Conservation (phyloP, 163 green algal genomes). For the Scenedesmus sp. region DNA sequence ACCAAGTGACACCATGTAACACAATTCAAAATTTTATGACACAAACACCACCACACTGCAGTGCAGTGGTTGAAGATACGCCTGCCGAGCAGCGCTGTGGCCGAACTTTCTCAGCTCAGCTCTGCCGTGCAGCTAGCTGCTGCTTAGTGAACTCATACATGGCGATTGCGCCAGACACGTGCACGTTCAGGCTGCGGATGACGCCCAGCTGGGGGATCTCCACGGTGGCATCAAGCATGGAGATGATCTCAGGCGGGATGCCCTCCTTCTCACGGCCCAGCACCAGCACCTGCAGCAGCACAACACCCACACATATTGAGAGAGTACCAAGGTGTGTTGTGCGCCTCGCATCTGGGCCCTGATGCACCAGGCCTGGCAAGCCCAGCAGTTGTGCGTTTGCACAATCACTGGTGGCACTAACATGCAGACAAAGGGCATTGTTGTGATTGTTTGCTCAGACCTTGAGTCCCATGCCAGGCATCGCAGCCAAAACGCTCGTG, state of each 20-base stretch:
- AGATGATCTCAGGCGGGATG: slow-evolving; percentile 83
- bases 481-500: too few relatives aligned
- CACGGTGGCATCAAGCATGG: slow-evolving; percentile 81
- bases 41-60: background rate
- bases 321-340: too few relatives aligned
- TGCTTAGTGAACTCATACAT: slow-evolving; percentile 93
- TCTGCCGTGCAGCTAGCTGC: slow-evolving; percentile 38
- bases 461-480: too few relatives aligned
- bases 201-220: slow-evolving; percentile 96
- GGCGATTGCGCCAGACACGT: slow-evolving; percentile 91
- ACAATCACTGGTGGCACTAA: too few relatives aligned
- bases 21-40: background rate
- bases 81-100: too few relatives aligned
- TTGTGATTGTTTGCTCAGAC: too few relatives aligned
- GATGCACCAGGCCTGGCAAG: too few relatives aligned
- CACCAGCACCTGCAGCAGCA: slow-evolving; percentile 80
- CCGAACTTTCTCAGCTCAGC: background rate
- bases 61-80: too few relatives aligned
- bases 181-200: slow-evolving; percentile 94
- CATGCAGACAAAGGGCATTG: too few relatives aligned
- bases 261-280: slow-evolving; percentile 93
- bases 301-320: background rate
- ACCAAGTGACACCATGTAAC: background rate
- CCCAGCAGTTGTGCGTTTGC: too few relatives aligned
- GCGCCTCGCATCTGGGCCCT: too few relatives aligned